These are phyloP conservation scores for Vinca minor DNA, from an alignment of 257 asterid genomes.

Conservation along the genomic window DNA sequence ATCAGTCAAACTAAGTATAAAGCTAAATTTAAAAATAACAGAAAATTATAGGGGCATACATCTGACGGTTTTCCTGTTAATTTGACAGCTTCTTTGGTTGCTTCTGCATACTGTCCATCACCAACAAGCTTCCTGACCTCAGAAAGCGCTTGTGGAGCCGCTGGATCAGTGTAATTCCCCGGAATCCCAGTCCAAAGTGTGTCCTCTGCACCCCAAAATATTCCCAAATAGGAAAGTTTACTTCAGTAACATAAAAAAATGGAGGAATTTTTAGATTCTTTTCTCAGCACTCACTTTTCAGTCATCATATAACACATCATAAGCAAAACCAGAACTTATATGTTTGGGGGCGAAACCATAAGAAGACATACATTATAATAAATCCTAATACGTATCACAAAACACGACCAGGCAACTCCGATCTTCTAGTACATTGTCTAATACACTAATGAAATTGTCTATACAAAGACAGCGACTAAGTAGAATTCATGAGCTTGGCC, in stretches of 20 bases:
- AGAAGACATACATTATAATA: too few species aligned
- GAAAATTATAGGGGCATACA: constrained; percentile 28
- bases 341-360: too few species aligned
- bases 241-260: background rate
- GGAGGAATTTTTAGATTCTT: background rate
- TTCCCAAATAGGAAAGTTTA: constrained; percentile 7
- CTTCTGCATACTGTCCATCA: constrained; percentile 45
- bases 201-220: constrained; percentile 45
- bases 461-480: too few species aligned
- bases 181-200: constrained; percentile 84
- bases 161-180: constrained; percentile 42
- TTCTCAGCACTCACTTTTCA: too few species aligned
- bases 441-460: too few species aligned
- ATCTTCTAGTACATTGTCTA: too few species aligned
- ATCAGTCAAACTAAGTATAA: too few species aligned
- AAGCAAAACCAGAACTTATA: too few species aligned
- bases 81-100: constrained; percentile 45
- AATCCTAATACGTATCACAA: too few species aligned
- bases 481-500: too few species aligned
- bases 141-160: constrained; percentile 35
- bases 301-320: background rate
- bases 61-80: constrained; percentile 43
- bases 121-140: constrained; percentile 59
- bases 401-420: too few species aligned
- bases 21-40: background rate